Percentiles rank a stretch among this genome's conserved stretches.
These are phyloP conservation scores for Backusella macrospora DNA, from an alignment of 192 early-diverging fungal genomes.

Conservation along the genomic window DNA sequence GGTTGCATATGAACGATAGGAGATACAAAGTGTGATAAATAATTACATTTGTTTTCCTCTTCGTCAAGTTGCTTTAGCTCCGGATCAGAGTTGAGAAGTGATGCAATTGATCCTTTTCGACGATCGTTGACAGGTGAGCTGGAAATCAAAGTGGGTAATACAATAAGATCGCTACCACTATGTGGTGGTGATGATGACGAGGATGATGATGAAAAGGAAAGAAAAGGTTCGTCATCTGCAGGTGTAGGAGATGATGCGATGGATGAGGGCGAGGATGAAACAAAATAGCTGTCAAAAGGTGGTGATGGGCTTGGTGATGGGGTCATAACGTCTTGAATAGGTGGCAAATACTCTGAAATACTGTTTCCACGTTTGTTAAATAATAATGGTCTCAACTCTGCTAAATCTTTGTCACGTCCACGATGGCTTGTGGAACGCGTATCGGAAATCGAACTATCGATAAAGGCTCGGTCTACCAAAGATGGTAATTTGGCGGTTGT, in stretches of 20 bases:
- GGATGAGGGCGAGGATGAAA: constrained; percentile 11
- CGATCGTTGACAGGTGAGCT: neutral
- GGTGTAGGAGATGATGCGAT: constrained; percentile 16
- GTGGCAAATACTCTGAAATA: constrained; percentile 3
- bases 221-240: constrained; percentile 4
- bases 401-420: constrained; percentile 9
- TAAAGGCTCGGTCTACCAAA: constrained; percentile 8
- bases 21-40: constrained; percentile 23
- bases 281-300: constrained; percentile 9
- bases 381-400: constrained; percentile 22
- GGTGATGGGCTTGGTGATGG: constrained; percentile 26
- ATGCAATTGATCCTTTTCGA: constrained; percentile 40
- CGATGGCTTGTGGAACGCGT: constrained; percentile 15
- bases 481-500: neutral
- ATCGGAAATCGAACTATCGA: constrained; percentile 17
- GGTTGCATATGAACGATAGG: neutral
- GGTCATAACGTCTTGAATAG: constrained; percentile 25
- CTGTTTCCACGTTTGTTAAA: neutral
- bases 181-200: neutral
- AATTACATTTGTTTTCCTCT: constrained; percentile 22
- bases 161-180: neutral
- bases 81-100: constrained; percentile 33
- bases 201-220: neutral
- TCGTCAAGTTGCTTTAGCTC: constrained; percentile 21
- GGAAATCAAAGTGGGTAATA: neutral